Percentiles rank a stretch among this genome's conserved stretches.
phyloP scores from a whole-genome alignment of 768 basidiomycete species.

The Hydnomerulius pinastri region DNA sequence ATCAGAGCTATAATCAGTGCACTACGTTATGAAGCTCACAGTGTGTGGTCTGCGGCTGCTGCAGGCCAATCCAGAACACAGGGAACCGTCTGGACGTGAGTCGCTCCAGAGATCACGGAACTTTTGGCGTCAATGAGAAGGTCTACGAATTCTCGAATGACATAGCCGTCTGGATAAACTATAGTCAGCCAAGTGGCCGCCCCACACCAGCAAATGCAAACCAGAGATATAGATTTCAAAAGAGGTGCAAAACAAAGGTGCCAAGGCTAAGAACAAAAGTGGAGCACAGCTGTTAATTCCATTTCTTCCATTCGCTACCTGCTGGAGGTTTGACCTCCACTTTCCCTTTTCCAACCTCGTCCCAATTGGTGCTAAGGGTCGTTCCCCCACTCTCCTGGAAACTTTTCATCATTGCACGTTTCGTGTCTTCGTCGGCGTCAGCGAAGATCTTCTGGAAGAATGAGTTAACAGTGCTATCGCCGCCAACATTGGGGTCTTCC shows the following conservation, averaged over 20 bases:
- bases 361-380: slow-evolving; percentile 95
- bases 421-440: slow-evolving; percentile 90
- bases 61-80: too few species aligned
- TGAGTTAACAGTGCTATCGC: slow-evolving; percentile 80
- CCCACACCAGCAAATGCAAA: neutral
- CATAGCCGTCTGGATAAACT: too few species aligned
- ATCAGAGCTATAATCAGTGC: too few species aligned
- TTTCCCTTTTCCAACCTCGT: slow-evolving; percentile 69
- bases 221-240: neutral
- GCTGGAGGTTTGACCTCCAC: slow-evolving; percentile 82
- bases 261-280: neutral
- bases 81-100: too few species aligned
- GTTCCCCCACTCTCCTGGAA: slow-evolving; percentile 95
- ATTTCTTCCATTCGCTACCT: slow-evolving; percentile 84
- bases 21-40: too few species aligned
- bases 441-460: slow-evolving; percentile 93
- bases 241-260: slow-evolving; percentile 10
- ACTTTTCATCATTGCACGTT: slow-evolving; percentile 97
- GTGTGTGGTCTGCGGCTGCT: too few species aligned
- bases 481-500: slow-evolving; percentile 88
- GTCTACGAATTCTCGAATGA: too few species aligned
- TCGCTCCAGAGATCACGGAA: too few species aligned
- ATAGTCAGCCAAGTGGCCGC: neutral
- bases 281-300: slow-evolving; percentile 44
- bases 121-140: too few species aligned